Evolutionary conservation across 257 asterid species (phyloP).

Genomic region (Fraxinus cuspidata): DNA sequence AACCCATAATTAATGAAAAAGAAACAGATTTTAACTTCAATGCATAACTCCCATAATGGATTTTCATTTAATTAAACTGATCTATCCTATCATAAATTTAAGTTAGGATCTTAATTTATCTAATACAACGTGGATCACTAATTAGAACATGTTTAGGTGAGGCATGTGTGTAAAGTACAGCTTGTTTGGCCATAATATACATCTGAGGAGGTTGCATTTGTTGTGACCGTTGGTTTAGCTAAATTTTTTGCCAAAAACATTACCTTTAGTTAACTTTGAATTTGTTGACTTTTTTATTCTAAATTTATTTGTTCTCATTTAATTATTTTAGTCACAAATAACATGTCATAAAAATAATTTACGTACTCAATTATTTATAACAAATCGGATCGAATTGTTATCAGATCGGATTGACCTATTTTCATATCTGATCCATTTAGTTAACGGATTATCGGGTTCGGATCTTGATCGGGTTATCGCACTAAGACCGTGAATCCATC

Average conservation of each 20-base stretch:
- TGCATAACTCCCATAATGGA: not conserved
- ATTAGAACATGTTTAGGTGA: constrained; percentile 24
- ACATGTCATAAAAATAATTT: too few relatives aligned
- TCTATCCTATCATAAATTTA: not conserved
- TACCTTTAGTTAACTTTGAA: too few relatives aligned
- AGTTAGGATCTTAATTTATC: constrained; percentile 14
- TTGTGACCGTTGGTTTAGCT: not conserved
- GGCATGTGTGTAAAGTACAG: constrained; percentile 16
- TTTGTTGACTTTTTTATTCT: too few relatives aligned
- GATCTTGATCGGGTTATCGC: too few relatives aligned
- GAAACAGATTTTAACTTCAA: not conserved
- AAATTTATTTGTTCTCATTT: too few relatives aligned
- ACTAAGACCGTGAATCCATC: too few relatives aligned
- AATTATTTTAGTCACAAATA: too few relatives aligned
- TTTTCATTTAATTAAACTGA: not conserved
- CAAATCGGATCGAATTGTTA: too few relatives aligned
- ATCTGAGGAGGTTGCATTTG: not conserved
- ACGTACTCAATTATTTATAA: too few relatives aligned
- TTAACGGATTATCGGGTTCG: too few relatives aligned
- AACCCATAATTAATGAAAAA: not conserved
- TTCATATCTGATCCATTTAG: too few relatives aligned
- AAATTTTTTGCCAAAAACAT: not conserved
- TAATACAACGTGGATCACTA: constrained; percentile 21
- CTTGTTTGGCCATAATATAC: not conserved
- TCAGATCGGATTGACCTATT: too few relatives aligned